Percentiles rank a stretch among this genome's conserved stretches.
phyloP scores from a whole-genome alignment of 306 rosid genomes.

The Dryas drummondii region DNA sequence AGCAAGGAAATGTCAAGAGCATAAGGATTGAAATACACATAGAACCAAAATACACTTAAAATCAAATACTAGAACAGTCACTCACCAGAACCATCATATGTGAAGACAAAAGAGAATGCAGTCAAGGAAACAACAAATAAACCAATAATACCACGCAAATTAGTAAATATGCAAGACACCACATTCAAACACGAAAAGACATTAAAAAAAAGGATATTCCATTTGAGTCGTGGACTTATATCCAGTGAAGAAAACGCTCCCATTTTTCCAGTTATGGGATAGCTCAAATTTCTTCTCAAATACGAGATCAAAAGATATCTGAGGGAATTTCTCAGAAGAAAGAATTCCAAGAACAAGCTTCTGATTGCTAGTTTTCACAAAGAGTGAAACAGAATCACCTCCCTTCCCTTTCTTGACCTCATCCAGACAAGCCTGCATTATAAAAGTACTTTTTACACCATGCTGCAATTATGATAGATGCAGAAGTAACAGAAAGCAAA shows the following conservation, averaged over 20 bases:
- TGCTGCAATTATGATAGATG: constrained; percentile 5
- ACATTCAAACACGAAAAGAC: constrained; percentile 16
- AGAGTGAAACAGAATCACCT: constrained; percentile 47
- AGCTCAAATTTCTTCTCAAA: constrained; percentile 63
- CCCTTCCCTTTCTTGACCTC: constrained; percentile 53
- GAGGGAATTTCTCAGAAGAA: constrained; percentile 56
- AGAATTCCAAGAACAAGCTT: constrained; percentile 62
- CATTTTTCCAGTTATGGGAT: constrained; percentile 66
- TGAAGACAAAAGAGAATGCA: constrained; percentile 23
- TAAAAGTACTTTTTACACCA: constrained; percentile 5
- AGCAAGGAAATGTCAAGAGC: constrained; percentile 14
- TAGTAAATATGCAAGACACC: background rate
- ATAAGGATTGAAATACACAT: background rate
- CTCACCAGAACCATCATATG: constrained; percentile 41
- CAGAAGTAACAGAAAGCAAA: background rate
- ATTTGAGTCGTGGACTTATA: constrained; percentile 17
- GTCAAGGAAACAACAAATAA: constrained; percentile 43
- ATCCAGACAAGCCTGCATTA: constrained; percentile 58
- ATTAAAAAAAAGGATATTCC: constrained; percentile 49
- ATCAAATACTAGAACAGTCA: constrained; percentile 21
- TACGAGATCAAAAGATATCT: constrained; percentile 53
- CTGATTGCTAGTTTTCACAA: constrained; percentile 45
- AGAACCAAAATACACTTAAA: background rate
- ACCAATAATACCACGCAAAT: background rate
- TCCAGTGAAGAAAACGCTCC: constrained; percentile 65